Conservation (phyloP, 345 rosid species). For the Ailanthus altissimus region DNA sequence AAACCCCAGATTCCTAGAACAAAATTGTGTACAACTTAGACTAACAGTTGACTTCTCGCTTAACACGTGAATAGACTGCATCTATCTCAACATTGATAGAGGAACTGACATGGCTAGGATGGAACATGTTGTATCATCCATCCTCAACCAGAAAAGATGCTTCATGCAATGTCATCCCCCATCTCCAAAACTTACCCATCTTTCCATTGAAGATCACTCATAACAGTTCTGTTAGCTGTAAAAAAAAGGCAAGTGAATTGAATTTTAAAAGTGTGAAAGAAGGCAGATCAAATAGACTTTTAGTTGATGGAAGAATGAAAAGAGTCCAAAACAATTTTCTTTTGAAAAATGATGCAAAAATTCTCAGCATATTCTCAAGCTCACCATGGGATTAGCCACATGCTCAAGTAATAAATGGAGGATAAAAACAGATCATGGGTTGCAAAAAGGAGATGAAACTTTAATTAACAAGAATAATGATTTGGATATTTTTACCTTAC, state of each 20-base stretch:
- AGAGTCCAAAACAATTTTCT: background rate
- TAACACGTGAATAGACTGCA: background rate
- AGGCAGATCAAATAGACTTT: background rate
- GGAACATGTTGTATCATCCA: background rate
- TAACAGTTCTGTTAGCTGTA: background rate
- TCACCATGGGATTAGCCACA: background rate
- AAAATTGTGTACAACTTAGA: slow-evolving; percentile 6
- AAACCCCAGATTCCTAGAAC: background rate
- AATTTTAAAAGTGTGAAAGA: background rate
- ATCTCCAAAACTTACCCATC: background rate
- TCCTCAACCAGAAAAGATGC: slow-evolving; percentile 4
- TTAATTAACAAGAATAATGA: background rate
- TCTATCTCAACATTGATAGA: background rate
- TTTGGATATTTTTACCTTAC: slow-evolving; percentile 42
- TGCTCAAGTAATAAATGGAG: background rate
- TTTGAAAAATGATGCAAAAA: background rate
- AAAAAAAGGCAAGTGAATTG: background rate
- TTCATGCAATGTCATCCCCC: background rate
- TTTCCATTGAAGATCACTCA: background rate
- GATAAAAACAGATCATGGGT: background rate
- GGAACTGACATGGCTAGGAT: background rate
- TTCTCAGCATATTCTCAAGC: background rate
- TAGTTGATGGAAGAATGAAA: background rate
- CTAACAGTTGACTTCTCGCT: background rate
- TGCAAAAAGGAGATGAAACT: background rate